A percentile compares a stretch with the other conserved stretches of the same genome.
Evolutionary conservation across 1,284 basidiomycete species (phyloP).

Genomic region (Anthracocystis walkeri): DNA sequence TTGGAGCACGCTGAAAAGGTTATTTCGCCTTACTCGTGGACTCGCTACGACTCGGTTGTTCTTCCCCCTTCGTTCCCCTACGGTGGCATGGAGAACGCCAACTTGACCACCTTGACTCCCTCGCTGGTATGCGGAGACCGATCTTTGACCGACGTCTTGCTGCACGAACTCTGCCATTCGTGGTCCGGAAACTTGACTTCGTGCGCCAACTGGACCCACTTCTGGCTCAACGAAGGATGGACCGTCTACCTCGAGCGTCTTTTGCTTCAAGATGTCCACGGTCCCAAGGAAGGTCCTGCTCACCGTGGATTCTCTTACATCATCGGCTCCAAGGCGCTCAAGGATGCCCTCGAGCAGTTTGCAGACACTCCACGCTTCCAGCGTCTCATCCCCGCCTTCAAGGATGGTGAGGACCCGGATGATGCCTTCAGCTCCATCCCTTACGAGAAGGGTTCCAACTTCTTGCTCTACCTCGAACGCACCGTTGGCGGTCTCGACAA

Average conservation of each 20-base stretch:
- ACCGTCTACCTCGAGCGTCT: slow-evolving; percentile 93
- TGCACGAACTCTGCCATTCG: slow-evolving; percentile 67
- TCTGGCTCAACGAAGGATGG: slow-evolving; percentile 76
- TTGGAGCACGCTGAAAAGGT: slow-evolving; percentile 65
- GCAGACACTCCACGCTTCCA: slow-evolving; percentile 78
- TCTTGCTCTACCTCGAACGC: slow-evolving; percentile 77
- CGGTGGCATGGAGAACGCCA: slow-evolving; percentile 70
- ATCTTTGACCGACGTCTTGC: slow-evolving; percentile 71
- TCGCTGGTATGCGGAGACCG: slow-evolving; percentile 65
- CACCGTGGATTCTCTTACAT: slow-evolving; percentile 85
- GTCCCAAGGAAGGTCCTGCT: slow-evolving; percentile 73
- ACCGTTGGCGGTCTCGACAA: slow-evolving; percentile 85
- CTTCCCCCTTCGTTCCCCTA: slow-evolving; percentile 92
- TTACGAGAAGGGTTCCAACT: slow-evolving; percentile 82
- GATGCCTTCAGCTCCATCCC: slow-evolving; percentile 74
- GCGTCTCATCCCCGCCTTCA: slow-evolving; percentile 85
- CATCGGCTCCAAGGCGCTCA: slow-evolving; percentile 80
- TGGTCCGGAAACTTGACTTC: slow-evolving; percentile 68
- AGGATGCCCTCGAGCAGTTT: slow-evolving; percentile 77
- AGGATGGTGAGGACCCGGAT: slow-evolving; percentile 78
- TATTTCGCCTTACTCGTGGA: slow-evolving; percentile 78
- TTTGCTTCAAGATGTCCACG: slow-evolving; percentile 79
- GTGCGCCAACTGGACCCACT: slow-evolving; percentile 67
- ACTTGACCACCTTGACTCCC: slow-evolving; percentile 67
- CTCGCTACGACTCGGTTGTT: slow-evolving; percentile 91